A percentile compares a stretch with the other conserved stretches of the same genome.
Evolutionary conservation across 2,329 filamentous ascomycete species (phyloP).

Genomic region (Epicoccum nigrum): DNA sequence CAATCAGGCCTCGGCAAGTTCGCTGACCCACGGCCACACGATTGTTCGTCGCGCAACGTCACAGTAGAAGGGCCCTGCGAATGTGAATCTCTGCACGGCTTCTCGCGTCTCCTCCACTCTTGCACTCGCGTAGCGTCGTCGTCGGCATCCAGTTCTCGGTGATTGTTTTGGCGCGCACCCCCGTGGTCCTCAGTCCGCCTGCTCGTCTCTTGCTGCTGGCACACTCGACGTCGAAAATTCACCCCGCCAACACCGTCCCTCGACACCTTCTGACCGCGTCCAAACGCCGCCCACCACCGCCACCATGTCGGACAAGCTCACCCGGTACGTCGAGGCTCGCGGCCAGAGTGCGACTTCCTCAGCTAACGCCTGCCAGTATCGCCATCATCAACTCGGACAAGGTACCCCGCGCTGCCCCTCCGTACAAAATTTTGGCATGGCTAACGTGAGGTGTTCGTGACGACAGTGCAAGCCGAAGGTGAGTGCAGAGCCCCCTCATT

Average conservation of each 20-base stretch:
- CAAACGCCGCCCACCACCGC: constrained; percentile 24
- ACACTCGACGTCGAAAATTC: constrained; percentile 27
- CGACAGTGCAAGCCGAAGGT: constrained; percentile 86
- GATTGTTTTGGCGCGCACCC: constrained; percentile 11
- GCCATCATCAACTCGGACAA: constrained; percentile 99
- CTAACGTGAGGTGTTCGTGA: constrained; percentile 51
- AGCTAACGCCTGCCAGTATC: constrained; percentile 65
- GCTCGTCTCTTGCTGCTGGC: constrained; percentile 9
- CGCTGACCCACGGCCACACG: constrained; percentile 25
- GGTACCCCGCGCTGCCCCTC: constrained; percentile 62
- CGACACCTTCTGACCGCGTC: constrained; percentile 15
- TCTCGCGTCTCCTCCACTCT: constrained; percentile 14
- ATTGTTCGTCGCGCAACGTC: constrained; percentile 27
- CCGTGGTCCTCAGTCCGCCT: background rate
- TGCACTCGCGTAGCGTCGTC: constrained; percentile 11
- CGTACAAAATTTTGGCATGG: constrained; percentile 37
- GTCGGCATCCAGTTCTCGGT: constrained; percentile 1
- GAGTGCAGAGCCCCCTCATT: constrained; percentile 42
- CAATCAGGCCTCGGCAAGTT: constrained; percentile 26
- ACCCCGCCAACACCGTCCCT: constrained; percentile 24
- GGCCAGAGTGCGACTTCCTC: background rate
- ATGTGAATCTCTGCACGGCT: constrained; percentile 15
- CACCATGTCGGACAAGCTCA: constrained; percentile 88
- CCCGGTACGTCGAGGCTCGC: constrained; percentile 69
- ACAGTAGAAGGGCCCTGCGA: constrained; percentile 15